phyloP scores from a whole-genome alignment of 108 stramenopile genomes.

The Parmales sp. region DNA sequence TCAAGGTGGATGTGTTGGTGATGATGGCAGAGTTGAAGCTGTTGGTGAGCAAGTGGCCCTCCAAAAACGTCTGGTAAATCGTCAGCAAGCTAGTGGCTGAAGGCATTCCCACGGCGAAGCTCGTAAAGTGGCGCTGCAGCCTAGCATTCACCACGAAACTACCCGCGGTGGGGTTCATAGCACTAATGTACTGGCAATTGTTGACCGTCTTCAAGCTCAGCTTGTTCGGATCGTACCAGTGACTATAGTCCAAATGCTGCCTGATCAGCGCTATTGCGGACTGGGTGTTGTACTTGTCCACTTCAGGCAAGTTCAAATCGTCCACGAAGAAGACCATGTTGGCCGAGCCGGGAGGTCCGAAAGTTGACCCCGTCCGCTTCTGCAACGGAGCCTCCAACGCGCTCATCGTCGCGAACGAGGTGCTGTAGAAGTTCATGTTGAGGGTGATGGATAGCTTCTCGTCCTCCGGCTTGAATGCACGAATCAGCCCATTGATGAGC shows the following conservation, averaged over 20 bases:
- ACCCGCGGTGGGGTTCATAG: constrained; percentile 55
- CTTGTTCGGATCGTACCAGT: constrained; percentile 49
- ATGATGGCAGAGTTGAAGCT: constrained; percentile 28
- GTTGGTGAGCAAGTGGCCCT: constrained; percentile 35
- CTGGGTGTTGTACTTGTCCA: constrained; percentile 54
- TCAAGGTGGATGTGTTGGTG: constrained; percentile 20
- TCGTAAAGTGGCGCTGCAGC: constrained; percentile 57
- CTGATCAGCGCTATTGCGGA: constrained; percentile 53
- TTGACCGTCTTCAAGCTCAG: constrained; percentile 36
- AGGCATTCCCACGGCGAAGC: constrained; percentile 54
- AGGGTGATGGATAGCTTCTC: background rate
- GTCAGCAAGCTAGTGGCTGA: constrained; percentile 45
- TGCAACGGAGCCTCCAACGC: constrained; percentile 43
- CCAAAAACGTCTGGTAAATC: constrained; percentile 54
- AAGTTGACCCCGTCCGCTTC: constrained; percentile 50
- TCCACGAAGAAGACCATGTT: constrained; percentile 50
- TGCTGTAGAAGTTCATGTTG: constrained; percentile 44
- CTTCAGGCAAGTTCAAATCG: constrained; percentile 55
- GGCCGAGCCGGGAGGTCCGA: constrained; percentile 45
- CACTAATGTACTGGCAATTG: constrained; percentile 47
- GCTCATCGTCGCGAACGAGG: constrained; percentile 34
- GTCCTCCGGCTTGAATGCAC: constrained; percentile 20
- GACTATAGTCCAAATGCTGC: constrained; percentile 55
- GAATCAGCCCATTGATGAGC: constrained; percentile 43
- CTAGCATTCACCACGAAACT: constrained; percentile 46